A percentile compares a stretch with the other conserved stretches of the same genome.
Evolutionary conservation across 768 basidiomycete species (phyloP).

Genomic region (Neoboletus magnificus): DNA sequence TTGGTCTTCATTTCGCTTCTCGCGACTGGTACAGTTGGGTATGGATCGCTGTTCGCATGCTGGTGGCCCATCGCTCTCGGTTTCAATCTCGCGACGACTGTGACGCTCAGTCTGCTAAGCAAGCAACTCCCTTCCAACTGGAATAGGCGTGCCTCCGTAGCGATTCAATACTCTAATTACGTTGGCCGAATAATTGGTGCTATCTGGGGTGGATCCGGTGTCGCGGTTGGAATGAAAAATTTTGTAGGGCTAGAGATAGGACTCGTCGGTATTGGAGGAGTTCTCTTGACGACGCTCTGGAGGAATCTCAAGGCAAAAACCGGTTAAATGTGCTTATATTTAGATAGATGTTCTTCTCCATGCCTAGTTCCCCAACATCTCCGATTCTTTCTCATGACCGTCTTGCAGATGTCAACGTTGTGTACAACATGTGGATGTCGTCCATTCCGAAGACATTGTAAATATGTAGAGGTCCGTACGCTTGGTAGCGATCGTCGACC

Average conservation of each 20-base stretch:
- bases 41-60: slow-evolving; percentile 43
- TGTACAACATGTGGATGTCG: background rate
- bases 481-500: background rate
- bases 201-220: slow-evolving; percentile 66
- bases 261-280: slow-evolving; percentile 53
- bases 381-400: background rate
- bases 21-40: slow-evolving; percentile 38
- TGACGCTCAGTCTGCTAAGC: slow-evolving; percentile 61
- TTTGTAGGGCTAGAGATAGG: slow-evolving; percentile 60
- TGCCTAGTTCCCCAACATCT: background rate
- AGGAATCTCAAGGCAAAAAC: slow-evolving; percentile 17
- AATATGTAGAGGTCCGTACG: background rate
- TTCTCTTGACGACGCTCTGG: slow-evolving; percentile 58
- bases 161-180: slow-evolving; percentile 69
- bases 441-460: background rate
- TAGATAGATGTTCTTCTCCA: background rate
- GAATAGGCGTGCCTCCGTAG: slow-evolving; percentile 52
- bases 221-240: slow-evolving; percentile 50
- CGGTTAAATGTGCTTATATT: background rate
- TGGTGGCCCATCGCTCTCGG: slow-evolving; percentile 59
- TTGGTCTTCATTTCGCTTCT: slow-evolving; percentile 49
- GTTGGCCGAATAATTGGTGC: slow-evolving; percentile 60
- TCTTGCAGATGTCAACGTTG: background rate
- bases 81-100: slow-evolving; percentile 70
- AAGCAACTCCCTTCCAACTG: slow-evolving; percentile 64